phyloP scores from a whole-genome alignment of 192 early-diverging fungal genomes.

The Physocladia obscura region DNA sequence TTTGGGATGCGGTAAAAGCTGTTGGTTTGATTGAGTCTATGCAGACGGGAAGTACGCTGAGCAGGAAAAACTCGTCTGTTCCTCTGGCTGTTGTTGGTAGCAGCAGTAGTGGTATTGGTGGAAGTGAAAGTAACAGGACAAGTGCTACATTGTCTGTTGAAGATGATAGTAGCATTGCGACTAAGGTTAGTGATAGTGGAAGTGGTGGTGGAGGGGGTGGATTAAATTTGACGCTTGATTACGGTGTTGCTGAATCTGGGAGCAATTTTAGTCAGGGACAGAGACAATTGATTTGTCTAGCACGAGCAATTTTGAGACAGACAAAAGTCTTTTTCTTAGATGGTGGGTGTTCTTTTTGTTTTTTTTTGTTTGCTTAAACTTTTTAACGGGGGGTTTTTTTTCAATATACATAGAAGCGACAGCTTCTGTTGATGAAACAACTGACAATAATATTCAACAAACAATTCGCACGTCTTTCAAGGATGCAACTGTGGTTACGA shows the following conservation, averaged over 20 bases:
- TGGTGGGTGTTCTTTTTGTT: not conserved
- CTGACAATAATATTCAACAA: conserved; percentile 68
- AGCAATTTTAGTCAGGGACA: conserved; percentile 38
- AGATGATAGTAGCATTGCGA: not conserved
- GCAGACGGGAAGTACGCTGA: conserved; percentile 32
- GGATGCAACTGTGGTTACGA: conserved; percentile 65
- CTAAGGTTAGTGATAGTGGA: conserved; percentile 64
- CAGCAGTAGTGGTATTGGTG: not conserved
- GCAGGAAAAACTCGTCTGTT: not conserved
- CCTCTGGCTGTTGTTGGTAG: not conserved
- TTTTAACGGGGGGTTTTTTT: conserved; percentile 8
- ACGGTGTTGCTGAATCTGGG: conserved; percentile 37
- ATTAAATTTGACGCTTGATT: conserved; percentile 55
- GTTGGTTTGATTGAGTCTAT: conserved; percentile 64
- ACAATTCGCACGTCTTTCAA: conserved; percentile 66
- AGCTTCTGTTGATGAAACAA: conserved; percentile 71
- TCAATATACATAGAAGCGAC: conserved; percentile 40
- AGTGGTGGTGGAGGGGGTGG: conserved; percentile 41
- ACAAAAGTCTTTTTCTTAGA: conserved; percentile 39
- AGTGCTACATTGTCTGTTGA: not conserved
- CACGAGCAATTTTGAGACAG: conserved; percentile 44
- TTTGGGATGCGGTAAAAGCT: conserved; percentile 59
- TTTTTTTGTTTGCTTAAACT: not conserved
- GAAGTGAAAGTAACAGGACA: too few species aligned
- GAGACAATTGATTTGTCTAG: conserved; percentile 50